Conservation (phyloP, 2,329 filamentous ascomycete species). For the Diaporthe vaccinii region DNA sequence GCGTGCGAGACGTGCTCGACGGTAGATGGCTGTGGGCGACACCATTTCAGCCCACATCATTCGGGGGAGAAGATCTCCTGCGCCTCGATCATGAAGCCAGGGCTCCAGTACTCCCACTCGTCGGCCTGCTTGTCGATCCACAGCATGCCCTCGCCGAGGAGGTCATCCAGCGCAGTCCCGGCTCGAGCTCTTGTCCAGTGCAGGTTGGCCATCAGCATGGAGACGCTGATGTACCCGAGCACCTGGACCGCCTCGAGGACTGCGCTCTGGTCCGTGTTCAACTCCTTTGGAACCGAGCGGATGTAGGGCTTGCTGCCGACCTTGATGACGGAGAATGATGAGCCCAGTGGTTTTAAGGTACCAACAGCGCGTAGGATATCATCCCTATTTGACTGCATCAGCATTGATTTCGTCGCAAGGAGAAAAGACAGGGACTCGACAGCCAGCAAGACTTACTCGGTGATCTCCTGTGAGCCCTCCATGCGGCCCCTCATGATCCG, state of each 20-base stretch:
- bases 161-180: constrained; percentile 90
- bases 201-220: constrained; percentile 89
- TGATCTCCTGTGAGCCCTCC: constrained; percentile 83
- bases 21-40: background rate
- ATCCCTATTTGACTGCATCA: constrained; percentile 65
- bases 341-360: constrained; percentile 87
- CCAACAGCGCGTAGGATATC: constrained; percentile 92
- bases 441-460: constrained; percentile 69
- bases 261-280: constrained; percentile 93
- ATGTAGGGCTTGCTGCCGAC: constrained; percentile 91
- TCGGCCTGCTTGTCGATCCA: constrained; percentile 91
- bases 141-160: constrained; percentile 88
- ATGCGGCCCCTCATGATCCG: constrained; percentile 79
- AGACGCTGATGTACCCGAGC: constrained; percentile 89
- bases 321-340: constrained; percentile 85
- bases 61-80: constrained; percentile 44
- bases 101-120: constrained; percentile 96
- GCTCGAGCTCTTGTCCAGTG: constrained; percentile 87
- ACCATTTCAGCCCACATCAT: constrained; percentile 4
- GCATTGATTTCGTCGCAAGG: background rate
- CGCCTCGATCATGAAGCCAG: constrained; percentile 75
- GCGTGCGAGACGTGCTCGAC: background rate
- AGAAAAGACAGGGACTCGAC: background rate
- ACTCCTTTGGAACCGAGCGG: constrained; percentile 91
- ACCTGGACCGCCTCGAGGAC: constrained; percentile 93